Evolutionary conservation across 257 asterid genomes (phyloP), one percentile per base, ranked within the genome.

Genomic region (Capsicum baccatum): DNA sequence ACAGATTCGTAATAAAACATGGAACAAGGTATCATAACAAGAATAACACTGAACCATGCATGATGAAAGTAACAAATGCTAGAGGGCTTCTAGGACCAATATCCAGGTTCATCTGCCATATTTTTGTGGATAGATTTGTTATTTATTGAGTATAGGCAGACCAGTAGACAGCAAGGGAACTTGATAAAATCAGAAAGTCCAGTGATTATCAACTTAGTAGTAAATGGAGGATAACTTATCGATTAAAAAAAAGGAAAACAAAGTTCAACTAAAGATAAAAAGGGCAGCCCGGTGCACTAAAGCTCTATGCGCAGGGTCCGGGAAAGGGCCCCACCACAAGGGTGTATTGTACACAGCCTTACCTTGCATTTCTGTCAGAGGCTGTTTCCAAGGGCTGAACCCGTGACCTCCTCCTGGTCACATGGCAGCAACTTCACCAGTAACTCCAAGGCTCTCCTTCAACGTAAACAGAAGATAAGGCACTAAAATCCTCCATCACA

Each of bases 121-220:
- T 44, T 71, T 73, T 73, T n/a, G 80, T 47, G 39, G 59, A 73
- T 47, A 47, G 15, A 73, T 73, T 73, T 73, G 17, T 73, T n/a
- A 73, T 21, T 10, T n/a, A 19, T 47, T 73, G 59, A 73, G 47
- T 73, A 10, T 48, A 8, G 58, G 55, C 59, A 73, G 14, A 69
- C 39, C 57, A 47, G 58, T 37, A 71, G 15, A 39, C 59, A 73
- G 42, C 59, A 73, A 11, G 2, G n/a, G 8, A 47, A 73, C 42
- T 48, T n/a, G 80, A 39, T 73, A 73, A 73, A 48, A 73, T 73
- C 80, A 48, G 80, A 21, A 48, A 48, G 80, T 48, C 80, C 6
- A 44, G 57, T 71, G 79, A 71, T 5, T 47, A 71, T 47, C 9
- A 11, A 58, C 39, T 71, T 71, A 21, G 0, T 71, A 71, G 39